Base-by-base conservation (phyloP, 257 asterid genomes). In the Gentiana macrophylla region DNA sequence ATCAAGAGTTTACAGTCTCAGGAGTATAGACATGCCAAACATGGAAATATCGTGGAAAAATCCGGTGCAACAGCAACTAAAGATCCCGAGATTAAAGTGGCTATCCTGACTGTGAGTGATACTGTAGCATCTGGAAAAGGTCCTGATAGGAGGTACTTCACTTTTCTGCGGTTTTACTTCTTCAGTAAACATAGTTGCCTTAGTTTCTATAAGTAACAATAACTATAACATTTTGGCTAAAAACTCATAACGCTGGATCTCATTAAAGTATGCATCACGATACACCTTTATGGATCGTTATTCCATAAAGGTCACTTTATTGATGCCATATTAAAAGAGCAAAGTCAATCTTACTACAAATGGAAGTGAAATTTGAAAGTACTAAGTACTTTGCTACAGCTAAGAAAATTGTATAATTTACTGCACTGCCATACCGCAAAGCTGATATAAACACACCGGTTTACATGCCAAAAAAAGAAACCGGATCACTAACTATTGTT, bases 91-190 rank as follows among this genome's bases (percentile, higher is more conserved):
- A 62, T 53, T 70, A 78, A 74, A 77, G 97, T 89, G 77, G 97
- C 95, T 57, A 78, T 88, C 72, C 84, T 80, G 44, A 85, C 94
- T 24, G 97, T 88, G 73, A 88, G 97, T 72, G 95, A 89, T 72
- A 89, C 97, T 33, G 95, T 89, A 59, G 89, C 97, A 33, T 68
- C 78, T 50, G 97, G 91, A 49, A 37, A 54, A 38, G 95, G 95
- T 10, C 97, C 94, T 41, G 95, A 89, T 67, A 68, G 94, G 63
- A 89, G 97, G 97, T 89, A 80, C 50, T 35, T 72, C 24, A 1
- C 3, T 41, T 41, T 1, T 41, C 9, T 41, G 24, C 24, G 24
- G 24, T 15, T 15, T 15, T 15, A 15, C 24, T 15, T 15, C 24
- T 15, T 15, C 24, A 15, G 24, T 15, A 15, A 15, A 15, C 24